These are phyloP conservation scores for Lasiodiplodia citricola DNA, from an alignment of 2,329 filamentous ascomycete species.

Conservation along the genomic window DNA sequence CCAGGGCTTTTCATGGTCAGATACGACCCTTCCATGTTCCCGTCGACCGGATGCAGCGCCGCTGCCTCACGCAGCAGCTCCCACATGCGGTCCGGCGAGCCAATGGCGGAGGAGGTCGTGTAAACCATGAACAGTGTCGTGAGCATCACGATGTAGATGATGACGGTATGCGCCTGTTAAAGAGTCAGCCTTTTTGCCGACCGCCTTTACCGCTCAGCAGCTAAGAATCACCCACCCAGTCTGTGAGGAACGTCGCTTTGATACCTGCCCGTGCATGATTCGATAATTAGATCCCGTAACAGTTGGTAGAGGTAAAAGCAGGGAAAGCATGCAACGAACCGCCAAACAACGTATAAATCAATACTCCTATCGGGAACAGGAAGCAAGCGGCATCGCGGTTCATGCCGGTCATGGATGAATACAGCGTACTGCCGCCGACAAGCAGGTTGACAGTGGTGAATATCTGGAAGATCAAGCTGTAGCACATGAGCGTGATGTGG, in stretches of 20 bases:
- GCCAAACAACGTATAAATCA: conserved; percentile 36
- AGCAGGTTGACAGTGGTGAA: conserved; percentile 29
- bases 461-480: conserved; percentile 26
- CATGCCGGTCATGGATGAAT: conserved; percentile 34
- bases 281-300: too few relatives aligned
- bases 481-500: conserved; percentile 28
- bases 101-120: conserved; percentile 55
- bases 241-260: conserved; percentile 29
- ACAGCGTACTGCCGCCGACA: conserved; percentile 31
- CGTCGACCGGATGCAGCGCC: conserved; percentile 52
- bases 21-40: conserved; percentile 60
- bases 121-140: conserved; percentile 59
- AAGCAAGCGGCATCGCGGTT: conserved; percentile 33
- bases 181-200: background rate
- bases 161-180: conserved; percentile 15
- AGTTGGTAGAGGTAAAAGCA: too few relatives aligned
- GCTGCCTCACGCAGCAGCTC: conserved; percentile 56
- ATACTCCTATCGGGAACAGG: conserved; percentile 35
- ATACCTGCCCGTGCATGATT: background rate
- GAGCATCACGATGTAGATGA: conserved; percentile 58
- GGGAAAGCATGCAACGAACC: conserved; percentile 33
- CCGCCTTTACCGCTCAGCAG: too few relatives aligned
- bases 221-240: conserved; percentile 33
- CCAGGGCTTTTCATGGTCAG: conserved; percentile 62
- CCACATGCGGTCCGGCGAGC: conserved; percentile 56